These are phyloP conservation scores for Hypoxylon fragiforme DNA, from an alignment of 495 filamentous ascomycete genomes.

Conservation along the genomic window DNA sequence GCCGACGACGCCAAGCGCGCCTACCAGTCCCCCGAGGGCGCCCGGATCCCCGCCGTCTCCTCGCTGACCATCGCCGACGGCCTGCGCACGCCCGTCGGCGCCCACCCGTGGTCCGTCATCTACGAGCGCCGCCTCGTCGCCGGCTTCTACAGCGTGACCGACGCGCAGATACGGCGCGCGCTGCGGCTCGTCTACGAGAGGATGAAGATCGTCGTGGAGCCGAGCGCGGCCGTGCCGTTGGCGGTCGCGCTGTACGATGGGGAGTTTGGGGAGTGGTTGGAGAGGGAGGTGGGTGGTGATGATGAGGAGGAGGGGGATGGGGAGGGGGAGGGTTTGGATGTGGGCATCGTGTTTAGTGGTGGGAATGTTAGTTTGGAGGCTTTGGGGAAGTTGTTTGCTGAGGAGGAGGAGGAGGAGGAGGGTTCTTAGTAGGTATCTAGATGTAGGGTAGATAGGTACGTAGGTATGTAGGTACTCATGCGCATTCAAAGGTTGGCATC, in stretches of 20 bases:
- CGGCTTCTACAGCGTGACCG: conserved; percentile 76
- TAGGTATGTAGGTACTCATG: neutral
- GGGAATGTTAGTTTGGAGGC: conserved; percentile 88
- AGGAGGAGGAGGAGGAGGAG: conserved; percentile 3
- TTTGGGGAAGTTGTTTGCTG: conserved; percentile 65
- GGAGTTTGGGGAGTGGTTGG: conserved; percentile 72
- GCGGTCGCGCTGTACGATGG: conserved; percentile 85
- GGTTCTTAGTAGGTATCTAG: neutral
- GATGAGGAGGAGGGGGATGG: conserved; percentile 69
- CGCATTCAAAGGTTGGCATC: too few relatives aligned
- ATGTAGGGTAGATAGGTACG: neutral
- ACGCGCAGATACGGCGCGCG: conserved; percentile 79
- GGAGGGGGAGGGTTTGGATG: conserved; percentile 77
- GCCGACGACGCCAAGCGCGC: conserved; percentile 81
- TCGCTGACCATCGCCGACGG: conserved; percentile 90
- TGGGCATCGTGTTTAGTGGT: conserved; percentile 85
- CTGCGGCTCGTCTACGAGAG: conserved; percentile 81
- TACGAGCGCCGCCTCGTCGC: conserved; percentile 68
- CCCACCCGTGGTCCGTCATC: conserved; percentile 79
- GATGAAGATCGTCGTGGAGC: conserved; percentile 92
- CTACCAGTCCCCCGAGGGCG: conserved; percentile 61
- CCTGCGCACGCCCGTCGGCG: conserved; percentile 79
- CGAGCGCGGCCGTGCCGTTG: conserved; percentile 82
- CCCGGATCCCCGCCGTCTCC: conserved; percentile 65
- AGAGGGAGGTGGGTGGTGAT: conserved; percentile 69